A percentile compares a stretch with the other conserved stretches of the same genome.
Evolutionary conservation across 2,329 filamentous ascomycete species (phyloP).

Genomic region (Scopulariopsis brevicaulis): DNA sequence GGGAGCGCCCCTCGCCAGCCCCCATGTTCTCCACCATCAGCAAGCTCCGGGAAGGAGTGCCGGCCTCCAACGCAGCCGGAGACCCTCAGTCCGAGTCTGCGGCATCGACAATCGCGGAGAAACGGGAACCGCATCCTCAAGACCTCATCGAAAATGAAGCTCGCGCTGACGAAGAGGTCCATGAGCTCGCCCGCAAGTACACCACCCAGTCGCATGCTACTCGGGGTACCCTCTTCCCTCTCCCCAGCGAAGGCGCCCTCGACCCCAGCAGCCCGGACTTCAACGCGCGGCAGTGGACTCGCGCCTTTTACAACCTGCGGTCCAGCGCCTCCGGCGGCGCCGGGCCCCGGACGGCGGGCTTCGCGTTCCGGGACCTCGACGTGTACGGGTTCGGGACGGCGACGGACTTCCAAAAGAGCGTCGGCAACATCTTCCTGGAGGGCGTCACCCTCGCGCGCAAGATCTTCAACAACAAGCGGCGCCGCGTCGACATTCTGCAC

Average conservation of each 20-base stretch:
- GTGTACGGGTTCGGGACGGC: constrained; percentile 28
- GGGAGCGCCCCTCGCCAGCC: neutral
- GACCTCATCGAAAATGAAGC: constrained; percentile 3
- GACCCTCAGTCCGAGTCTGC: neutral
- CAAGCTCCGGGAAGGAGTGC: neutral
- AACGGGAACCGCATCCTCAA: neutral
- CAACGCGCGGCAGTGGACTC: constrained; percentile 29
- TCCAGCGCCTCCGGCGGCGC: constrained; percentile 14
- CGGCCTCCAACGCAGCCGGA: neutral
- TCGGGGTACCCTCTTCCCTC: constrained; percentile 15
- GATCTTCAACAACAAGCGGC: constrained; percentile 12
- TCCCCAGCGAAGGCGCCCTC: constrained; percentile 14
- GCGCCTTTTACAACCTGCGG: constrained; percentile 18
- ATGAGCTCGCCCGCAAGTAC: constrained; percentile 16
- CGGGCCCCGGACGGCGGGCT: constrained; percentile 19
- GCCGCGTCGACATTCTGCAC: constrained; percentile 36
- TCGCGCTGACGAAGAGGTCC: constrained; percentile 10
- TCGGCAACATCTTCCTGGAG: constrained; percentile 22
- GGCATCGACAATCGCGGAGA: constrained; percentile 1
- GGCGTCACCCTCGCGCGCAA: constrained; percentile 15
- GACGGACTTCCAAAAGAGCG: constrained; percentile 29
- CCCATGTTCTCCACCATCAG: neutral
- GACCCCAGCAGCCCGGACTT: constrained; percentile 27
- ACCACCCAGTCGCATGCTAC: constrained; percentile 14
- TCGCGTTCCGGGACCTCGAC: constrained; percentile 29